Evolutionary conservation across 805 yeast genomes (phyloP), one percentile per base, ranked within the genome.

Genomic region (Maudiozyma barnettii): DNA sequence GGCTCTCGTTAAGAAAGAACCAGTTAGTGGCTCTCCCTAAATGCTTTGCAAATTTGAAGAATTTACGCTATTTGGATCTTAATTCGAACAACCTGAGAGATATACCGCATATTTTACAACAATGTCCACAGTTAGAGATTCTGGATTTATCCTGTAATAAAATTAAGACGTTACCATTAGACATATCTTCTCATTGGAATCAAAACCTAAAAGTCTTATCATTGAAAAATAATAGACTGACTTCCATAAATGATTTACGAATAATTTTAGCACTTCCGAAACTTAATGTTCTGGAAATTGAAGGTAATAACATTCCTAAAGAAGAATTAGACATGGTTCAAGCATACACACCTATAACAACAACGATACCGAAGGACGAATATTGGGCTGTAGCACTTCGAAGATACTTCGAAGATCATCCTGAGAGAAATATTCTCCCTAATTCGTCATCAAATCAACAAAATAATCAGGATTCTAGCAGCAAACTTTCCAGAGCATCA

Each of bases 121-220:
- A 61, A 35, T 60, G 69, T 53, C 55, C 61, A 12, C 68, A 70
- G 7, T 64, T 85, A 46, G 90, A 82, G 55, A 79, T 80, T 45
- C 63, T 85, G 39, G 91, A 85, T 61, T 60, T 84, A 19, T 79
- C 88, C 19, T 64, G 69, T 35, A 85, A 85, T 59, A 62, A 60
- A 22, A 64, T 85, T 26, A 58, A 62, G n/a, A 52, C 56, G 3
- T 61, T 85, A 14, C 82, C 86, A 1, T 50, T 60, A 3, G 70
- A 69, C 1, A 49, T 77, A 19, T 52, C 65, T 5, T 59, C 66
- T 0, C 54, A 57, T 12, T 65, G 84, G 52, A 61, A 62, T 14
- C 63, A 65, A 21, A 67, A 68, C 49, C 66, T 82, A 51, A 75
- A 74, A 54, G 79, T 79, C 2, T 63, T 85, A n/a, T 78, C 83